Evolutionary conservation across 176 grass and related monocot species (phyloP), one percentile per base, ranked within the genome.

Genomic region (Aechmea fasciata): DNA sequence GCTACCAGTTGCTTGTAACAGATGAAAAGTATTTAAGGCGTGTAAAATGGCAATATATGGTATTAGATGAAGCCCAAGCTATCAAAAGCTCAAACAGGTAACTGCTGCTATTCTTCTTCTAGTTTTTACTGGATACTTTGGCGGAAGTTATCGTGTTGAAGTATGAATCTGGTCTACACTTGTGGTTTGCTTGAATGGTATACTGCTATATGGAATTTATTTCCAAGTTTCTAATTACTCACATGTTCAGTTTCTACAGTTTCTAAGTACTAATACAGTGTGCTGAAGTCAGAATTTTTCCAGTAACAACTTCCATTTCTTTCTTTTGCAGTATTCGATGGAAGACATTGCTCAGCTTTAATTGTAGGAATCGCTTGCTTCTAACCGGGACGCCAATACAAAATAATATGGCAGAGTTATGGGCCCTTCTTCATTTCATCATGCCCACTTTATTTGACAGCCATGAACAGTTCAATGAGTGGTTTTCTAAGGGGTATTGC

Each of bases 361-460:
- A 94, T 76, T 99, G 95, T 84, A 90, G 95, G 81, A 99, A 99
- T 67, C 95, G 95, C 41, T 84, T 99, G 78, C 95, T 99, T 84
- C 87, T 99, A 68, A 91, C 95, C 72, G 95, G 95, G 49, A 99
- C 95, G 73, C 95, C 95, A 48, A 91, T 99, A 80, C 95, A 99
- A 63, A 99, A 99, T 74, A 99, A 94, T 68, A 99, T 99, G 95
- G 89, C 95, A 77, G 95, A 99, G 72, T 65, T 99, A 71, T 99
- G 95, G 95, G 95, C 95, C 13, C 87, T 99, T 82, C 95, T 99
- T 78, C 95, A 99, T 80, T 99, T 99, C 72, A 99, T 99, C 73
- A 99, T 99, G 95, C 95, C 95, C 22, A 99, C 95, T 71, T 85
- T 99, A 61, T 99, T 99, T 91, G 95, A 99, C 59, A 99, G 95